Evolutionary conservation across 306 rosid species (phyloP).

Genomic region (Phaseolus lunatus): DNA sequence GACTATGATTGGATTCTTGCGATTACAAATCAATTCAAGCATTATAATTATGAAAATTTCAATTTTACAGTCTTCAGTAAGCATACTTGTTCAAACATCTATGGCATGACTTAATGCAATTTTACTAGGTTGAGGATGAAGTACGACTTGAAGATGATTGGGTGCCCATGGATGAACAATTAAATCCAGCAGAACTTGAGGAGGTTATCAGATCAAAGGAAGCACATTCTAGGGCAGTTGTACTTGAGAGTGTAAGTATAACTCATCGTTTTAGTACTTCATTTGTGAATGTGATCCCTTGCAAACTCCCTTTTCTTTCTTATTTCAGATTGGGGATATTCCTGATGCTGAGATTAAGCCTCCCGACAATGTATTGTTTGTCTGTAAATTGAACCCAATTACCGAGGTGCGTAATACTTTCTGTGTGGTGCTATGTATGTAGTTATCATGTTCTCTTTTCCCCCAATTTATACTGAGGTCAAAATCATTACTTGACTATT

Average conservation of each 20-base stretch:
- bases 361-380: slow-evolving; percentile 90
- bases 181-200: slow-evolving; percentile 77
- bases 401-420: slow-evolving; percentile 71
- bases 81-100: slow-evolving; percentile 31
- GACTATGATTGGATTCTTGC: slow-evolving; percentile 29
- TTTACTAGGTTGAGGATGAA: slow-evolving; percentile 73
- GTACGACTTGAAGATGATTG: slow-evolving; percentile 98
- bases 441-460: background rate
- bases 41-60: background rate
- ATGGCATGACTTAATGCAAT: slow-evolving; percentile 42
- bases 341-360: slow-evolving; percentile 98
- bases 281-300: slow-evolving; percentile 11
- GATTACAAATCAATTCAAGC: slow-evolving; percentile 18
- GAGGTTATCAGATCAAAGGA: slow-evolving; percentile 85
- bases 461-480: slow-evolving; percentile 12
- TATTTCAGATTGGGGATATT: slow-evolving; percentile 90
- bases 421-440: slow-evolving; percentile 34
- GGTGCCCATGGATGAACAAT: slow-evolving; percentile 94
- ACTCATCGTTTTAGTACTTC: slow-evolving; percentile 18
- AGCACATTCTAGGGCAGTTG: slow-evolving; percentile 94
- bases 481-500: slow-evolving; percentile 2
- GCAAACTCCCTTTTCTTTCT: slow-evolving; percentile 27
- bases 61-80: slow-evolving; percentile 32
- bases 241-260: slow-evolving; percentile 91
- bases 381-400: slow-evolving; percentile 94